A percentile compares a stretch with the other conserved stretches of the same genome.
Evolutionary conservation across 2,329 filamentous ascomycete genomes (phyloP).

Genomic region (Penicillium sp.): DNA sequence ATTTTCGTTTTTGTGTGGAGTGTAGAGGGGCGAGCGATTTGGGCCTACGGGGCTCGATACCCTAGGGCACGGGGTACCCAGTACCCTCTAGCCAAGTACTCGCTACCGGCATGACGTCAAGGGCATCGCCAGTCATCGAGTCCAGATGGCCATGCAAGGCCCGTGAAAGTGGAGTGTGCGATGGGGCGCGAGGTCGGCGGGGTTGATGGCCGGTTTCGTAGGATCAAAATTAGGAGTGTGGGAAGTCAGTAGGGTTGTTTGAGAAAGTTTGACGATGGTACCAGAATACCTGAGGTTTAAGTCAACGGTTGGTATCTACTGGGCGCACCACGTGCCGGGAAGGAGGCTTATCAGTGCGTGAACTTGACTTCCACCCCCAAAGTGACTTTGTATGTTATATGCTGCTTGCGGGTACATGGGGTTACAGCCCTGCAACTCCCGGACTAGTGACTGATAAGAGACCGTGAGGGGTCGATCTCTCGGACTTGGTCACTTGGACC

Average conservation of each 20-base stretch:
- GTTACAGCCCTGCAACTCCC: neutral
- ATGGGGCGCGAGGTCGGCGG: neutral
- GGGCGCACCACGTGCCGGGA: constrained; percentile 11
- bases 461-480: constrained; percentile 6
- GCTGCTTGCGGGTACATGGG: neutral
- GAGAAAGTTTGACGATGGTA: neutral
- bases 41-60: neutral
- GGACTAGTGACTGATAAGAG: constrained; percentile 9
- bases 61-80: neutral
- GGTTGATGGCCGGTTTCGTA: neutral
- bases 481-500: constrained; percentile 2
- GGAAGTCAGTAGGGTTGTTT: neutral
- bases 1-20: neutral
- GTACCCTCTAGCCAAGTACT: neutral
- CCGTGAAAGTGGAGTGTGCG: neutral
- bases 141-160: neutral
- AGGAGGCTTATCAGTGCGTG: constrained; percentile 14
- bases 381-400: neutral
- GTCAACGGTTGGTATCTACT: neutral
- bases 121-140: neutral
- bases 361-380: neutral
- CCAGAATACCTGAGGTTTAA: neutral
- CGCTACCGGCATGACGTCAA: constrained; percentile 2
- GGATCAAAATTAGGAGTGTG: neutral
- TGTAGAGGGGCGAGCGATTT: neutral